Conservation (phyloP, 768 basidiomycete genomes). For the Sarcodon sp. region DNA sequence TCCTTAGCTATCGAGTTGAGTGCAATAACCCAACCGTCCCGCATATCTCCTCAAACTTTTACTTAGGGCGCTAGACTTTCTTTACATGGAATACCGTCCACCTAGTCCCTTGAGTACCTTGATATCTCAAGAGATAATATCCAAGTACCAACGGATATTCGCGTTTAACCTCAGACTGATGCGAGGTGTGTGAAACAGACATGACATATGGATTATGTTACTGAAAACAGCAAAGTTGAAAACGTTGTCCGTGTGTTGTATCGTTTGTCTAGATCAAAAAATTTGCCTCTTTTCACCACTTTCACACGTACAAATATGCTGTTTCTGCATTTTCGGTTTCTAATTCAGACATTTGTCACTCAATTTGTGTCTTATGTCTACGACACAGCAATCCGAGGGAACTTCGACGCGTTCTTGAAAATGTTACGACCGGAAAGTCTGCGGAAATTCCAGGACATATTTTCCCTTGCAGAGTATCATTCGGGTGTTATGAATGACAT, state of each 20-base stretch:
- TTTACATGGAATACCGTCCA: conserved; percentile 83
- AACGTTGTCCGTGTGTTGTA: conserved; percentile 52
- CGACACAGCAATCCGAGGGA: conserved; percentile 70
- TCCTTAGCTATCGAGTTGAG: conserved; percentile 35
- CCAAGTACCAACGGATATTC: conserved; percentile 80
- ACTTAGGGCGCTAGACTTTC: conserved; percentile 71
- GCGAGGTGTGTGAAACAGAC: conserved; percentile 39
- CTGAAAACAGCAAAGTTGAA: conserved; percentile 35
- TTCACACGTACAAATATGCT: conserved; percentile 35
- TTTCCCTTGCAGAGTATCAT: conserved; percentile 56
- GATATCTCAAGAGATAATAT: conserved; percentile 58
- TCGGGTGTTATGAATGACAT: conserved; percentile 62
- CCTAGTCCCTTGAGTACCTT: conserved; percentile 64
- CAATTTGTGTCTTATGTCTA: conserved; percentile 62
- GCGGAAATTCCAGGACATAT: conserved; percentile 50
- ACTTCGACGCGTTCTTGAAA: conserved; percentile 57
- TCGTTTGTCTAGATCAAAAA: conserved; percentile 37
- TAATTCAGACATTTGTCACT: conserved; percentile 56
- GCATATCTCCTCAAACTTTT: background rate
- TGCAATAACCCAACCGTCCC: conserved; percentile 1
- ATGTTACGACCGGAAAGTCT: conserved; percentile 4
- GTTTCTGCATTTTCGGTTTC: conserved; percentile 61
- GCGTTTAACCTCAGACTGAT: conserved; percentile 66
- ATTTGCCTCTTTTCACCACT: conserved; percentile 44
- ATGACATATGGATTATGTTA: background rate